Conservation (phyloP, 495 filamentous ascomycete species). For the Chaetomium fimeti region DNA sequence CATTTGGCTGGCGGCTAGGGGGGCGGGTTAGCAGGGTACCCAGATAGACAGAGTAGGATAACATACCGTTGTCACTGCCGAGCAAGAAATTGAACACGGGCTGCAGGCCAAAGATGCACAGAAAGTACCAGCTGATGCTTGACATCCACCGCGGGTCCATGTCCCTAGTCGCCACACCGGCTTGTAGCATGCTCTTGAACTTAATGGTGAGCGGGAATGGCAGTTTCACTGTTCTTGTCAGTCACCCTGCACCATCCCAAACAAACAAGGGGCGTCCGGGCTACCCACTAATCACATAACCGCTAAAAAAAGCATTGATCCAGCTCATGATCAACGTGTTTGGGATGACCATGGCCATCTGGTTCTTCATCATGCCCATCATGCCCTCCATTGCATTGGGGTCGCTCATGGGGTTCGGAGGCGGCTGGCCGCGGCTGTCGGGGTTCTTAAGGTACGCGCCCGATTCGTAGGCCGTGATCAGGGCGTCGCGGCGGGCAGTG, state of each 20-base stretch:
- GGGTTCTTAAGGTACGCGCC: constrained; percentile 89
- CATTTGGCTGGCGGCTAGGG: constrained; percentile 89
- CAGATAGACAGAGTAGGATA: constrained; percentile 13
- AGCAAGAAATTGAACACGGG: constrained; percentile 97
- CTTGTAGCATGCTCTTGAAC: constrained; percentile 99
- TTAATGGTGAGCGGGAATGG: constrained; percentile 96
- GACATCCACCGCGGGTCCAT: constrained; percentile 98
- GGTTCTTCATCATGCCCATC: constrained; percentile 99
- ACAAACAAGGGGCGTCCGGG: no score
- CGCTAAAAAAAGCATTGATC: constrained; percentile 98
- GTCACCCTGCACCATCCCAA: background rate
- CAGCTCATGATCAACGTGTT: constrained; percentile 99
- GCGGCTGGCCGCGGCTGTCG: constrained; percentile 76
- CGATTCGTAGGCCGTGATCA: constrained; percentile 74
- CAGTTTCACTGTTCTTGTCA: constrained; percentile 68
- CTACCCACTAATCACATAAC: constrained; percentile 88
- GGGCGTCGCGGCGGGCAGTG: constrained; percentile 70
- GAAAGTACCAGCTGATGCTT: constrained; percentile 96
- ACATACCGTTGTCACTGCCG: constrained; percentile 87
- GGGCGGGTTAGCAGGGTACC: background rate
- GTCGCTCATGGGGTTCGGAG: constrained; percentile 93
- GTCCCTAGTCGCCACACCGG: constrained; percentile 90
- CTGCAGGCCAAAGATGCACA: constrained; percentile 93
- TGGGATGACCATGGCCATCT: constrained; percentile 99
- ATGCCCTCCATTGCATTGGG: constrained; percentile 98